Evolutionary conservation across 352 stramenopile species (phyloP), one percentile per base, ranked within the genome.

Genomic region (Thalassiosira hispida): DNA sequence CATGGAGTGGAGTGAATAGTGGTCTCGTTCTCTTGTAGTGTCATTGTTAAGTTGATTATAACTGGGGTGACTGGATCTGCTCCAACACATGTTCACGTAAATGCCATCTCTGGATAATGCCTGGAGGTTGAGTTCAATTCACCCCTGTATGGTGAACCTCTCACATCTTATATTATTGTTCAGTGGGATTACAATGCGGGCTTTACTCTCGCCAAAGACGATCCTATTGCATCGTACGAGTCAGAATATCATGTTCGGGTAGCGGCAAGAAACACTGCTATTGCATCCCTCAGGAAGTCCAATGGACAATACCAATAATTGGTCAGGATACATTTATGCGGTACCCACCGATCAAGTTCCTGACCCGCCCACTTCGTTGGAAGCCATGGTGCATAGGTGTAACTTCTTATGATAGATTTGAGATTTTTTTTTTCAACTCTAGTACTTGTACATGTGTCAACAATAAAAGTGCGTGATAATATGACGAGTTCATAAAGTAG

Each of bases 161-260:
- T 91, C 8, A 65, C 40, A 25, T 84, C 73, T 27, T 84, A 78
- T 38, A 38, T 38, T 23, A 53, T 79, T 40, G 56, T 87, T 27
- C 74, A 83, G 47, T 87, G 74, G 74, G 74, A 87, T 64, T 63
- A 77, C 23, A 75, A 38, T 33, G 57, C 78, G 8, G 16, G 31
- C 0, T 83, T 81, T 53, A 46, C 23, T 20, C 14, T 64, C 42
- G 64, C 69, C 52, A 46, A 66, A 42, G 55, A 62, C 25, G 60
- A 59, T 53, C 64, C 61, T 16, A 16, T 14, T 9, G 49, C 74
- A 35, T 87, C 73, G n/a, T 84, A 74, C 8, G 68, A 87, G 2
- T 77, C 66, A n/a, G 94, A 86, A 57, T 98, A 98, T 81, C 97
- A 96, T 81, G 92, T 98, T 1, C 90, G 96, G 3, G 91, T 98